Evolutionary conservation across 257 asterid genomes (phyloP), one percentile per base, ranked within the genome.

Genomic region (Solanum ossicruentum): DNA sequence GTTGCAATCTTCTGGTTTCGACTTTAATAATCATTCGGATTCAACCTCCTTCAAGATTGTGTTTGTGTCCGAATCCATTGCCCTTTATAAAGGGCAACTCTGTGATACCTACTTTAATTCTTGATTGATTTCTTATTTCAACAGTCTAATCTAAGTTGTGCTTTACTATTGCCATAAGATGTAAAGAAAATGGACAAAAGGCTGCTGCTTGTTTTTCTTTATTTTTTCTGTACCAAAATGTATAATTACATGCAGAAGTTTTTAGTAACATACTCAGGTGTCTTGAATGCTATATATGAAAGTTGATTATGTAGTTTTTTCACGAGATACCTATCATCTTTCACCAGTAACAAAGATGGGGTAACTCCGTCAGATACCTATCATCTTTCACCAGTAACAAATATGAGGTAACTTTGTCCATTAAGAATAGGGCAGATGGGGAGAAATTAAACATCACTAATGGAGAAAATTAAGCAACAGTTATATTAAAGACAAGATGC

Each of bases 1-100:
- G 60, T 41, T 32, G 8, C 32, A 41, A 32, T 20, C 56, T 57
- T 55, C 85, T 75, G 84, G 43, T 12, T 13, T 65, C 51, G 12
- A 82, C 81, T 18, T 72, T 39, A 86, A 84, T 86, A 84, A 86
- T 77, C 80, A 84, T 36, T 71, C 75, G 86, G 12, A 79, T 54
- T 58, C 10, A 20, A 65, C 45, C n/a, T 52, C 45, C 13, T 58
- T 47, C 52, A 55, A 12, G 8, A 18, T 16, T 32, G 26, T 17
- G 51, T 61, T 12, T 1, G 2, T 66, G 18, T 18, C 85, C 10
- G 20, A n/a, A 8, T 26, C 3, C 43, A 28, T 39, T 58, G 11
- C 66, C 0, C 2, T 18, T n/a, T 83, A 65, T 69, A 32, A 77
- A 17, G 17, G 82, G 13, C 26, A 18, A 77, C 65, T 4, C 47